Conservation (phyloP, 371 early-diverging fungal genomes). For the Mucor racemosus region DNA sequence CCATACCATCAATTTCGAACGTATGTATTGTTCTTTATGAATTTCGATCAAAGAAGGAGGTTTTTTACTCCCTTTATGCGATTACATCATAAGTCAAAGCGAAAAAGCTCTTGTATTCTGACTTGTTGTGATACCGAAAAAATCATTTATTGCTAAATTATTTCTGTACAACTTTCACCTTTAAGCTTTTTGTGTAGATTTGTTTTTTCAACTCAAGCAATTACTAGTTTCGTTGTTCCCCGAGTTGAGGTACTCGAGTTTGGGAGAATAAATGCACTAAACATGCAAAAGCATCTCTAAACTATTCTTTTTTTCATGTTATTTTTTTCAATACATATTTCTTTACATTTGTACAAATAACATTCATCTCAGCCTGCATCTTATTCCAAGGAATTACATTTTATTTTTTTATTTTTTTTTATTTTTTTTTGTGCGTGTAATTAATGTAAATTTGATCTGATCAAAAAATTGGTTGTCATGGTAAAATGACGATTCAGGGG, state of each 20-base stretch:
- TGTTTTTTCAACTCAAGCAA: neutral
- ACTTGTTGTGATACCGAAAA: neutral
- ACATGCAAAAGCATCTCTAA: neutral
- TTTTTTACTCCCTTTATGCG: neutral
- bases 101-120: neutral
- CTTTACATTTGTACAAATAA: neutral
- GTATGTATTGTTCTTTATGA: neutral
- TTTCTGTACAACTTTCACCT: neutral
- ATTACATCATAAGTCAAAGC: slow-evolving; percentile 6
- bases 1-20: neutral
- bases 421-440: neutral
- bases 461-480: neutral
- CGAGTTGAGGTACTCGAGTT: slow-evolving; percentile 7
- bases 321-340: neutral
- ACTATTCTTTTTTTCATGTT: neutral
- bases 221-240: neutral
- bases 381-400: neutral
- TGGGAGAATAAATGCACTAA: neutral
- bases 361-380: neutral
- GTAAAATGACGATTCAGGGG: neutral
- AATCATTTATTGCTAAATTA: neutral
- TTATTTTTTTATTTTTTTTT: neutral
- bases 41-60: neutral
- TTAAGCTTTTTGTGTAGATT: slow-evolving; percentile 1
- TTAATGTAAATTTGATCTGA: neutral